These are phyloP conservation scores for Sicyos baderoa DNA, from an alignment of 306 rosid genomes.

Conservation along the genomic window DNA sequence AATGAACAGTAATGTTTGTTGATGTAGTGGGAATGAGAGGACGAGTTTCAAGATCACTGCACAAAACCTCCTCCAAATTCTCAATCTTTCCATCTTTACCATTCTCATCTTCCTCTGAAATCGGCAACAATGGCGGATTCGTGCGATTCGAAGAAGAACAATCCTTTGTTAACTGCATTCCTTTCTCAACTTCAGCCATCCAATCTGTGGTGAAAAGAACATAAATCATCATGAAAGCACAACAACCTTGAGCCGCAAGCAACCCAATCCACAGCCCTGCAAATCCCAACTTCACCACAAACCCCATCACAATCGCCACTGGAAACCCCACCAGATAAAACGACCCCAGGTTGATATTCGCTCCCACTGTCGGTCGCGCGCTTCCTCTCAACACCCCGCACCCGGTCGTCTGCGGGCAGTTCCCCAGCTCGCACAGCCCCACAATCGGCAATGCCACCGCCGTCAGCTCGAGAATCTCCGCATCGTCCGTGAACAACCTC, in stretches of 20 bases:
- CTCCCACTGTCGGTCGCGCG: constrained; percentile 75
- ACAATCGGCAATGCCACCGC: constrained; percentile 68
- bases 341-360: constrained; percentile 76
- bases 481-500: constrained; percentile 58
- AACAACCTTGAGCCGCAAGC: constrained; percentile 83
- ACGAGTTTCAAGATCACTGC: constrained; percentile 44
- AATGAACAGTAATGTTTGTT: not conserved
- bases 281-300: constrained; percentile 53
- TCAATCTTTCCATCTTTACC: not conserved
- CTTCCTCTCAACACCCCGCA: constrained; percentile 86
- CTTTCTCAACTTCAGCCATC: constrained; percentile 48
- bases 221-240: constrained; percentile 66
- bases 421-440: constrained; percentile 89
- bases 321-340: constrained; percentile 92
- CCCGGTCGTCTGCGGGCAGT: constrained; percentile 88
- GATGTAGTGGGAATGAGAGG: constrained; percentile 35
- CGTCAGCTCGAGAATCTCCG: constrained; percentile 53
- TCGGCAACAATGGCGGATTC: too few relatives aligned
- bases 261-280: constrained; percentile 89
- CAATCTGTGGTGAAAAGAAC: constrained; percentile 76
- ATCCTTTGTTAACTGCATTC: constrained; percentile 40
- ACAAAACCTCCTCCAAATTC: constrained; percentile 35
- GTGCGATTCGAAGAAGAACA: too few relatives aligned
- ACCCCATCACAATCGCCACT: constrained; percentile 59
- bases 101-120: too few relatives aligned